These are phyloP conservation scores for Podaxis sp. DNA, from an alignment of 768 basidiomycete species.

Conservation along the genomic window DNA sequence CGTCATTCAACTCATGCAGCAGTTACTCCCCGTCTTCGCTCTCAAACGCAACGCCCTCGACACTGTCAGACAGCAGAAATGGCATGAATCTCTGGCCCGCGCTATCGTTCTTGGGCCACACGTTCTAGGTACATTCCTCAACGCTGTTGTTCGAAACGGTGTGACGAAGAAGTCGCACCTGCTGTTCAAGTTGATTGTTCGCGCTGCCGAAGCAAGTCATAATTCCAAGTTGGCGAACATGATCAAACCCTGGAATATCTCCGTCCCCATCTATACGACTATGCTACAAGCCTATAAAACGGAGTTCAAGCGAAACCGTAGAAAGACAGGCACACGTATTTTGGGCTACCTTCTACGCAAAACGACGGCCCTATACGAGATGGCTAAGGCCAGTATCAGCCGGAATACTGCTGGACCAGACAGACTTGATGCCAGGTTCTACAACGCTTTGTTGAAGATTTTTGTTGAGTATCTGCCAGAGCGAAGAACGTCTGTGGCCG, in stretches of 20 bases:
- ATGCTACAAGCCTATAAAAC: slow-evolving; percentile 64
- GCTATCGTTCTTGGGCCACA: slow-evolving; percentile 56
- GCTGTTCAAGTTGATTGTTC: background rate
- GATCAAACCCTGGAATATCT: slow-evolving; percentile 58
- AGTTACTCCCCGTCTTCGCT: slow-evolving; percentile 54
- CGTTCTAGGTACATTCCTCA: slow-evolving; percentile 58
- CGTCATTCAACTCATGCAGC: slow-evolving; percentile 49
- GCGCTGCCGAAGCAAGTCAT: background rate
- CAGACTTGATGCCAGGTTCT: slow-evolving; percentile 58
- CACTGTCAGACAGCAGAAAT: background rate
- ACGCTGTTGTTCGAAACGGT: slow-evolving; percentile 58
- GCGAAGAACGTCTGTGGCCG: background rate
- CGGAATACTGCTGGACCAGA: slow-evolving; percentile 10
- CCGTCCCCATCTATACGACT: slow-evolving; percentile 66
- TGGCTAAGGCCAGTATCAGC: slow-evolving; percentile 10
- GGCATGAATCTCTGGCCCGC: slow-evolving; percentile 28
- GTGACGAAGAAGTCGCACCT: slow-evolving; percentile 37
- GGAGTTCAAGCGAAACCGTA: slow-evolving; percentile 34
- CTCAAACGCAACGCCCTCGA: slow-evolving; percentile 3
- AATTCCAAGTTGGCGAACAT: background rate
- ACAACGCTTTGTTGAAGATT: slow-evolving; percentile 58
- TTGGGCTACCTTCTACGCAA: background rate
- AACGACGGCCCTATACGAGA: background rate
- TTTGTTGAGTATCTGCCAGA: slow-evolving; percentile 25
- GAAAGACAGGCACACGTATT: background rate